Evolutionary conservation across 176 grass and related monocot genomes (phyloP), one percentile per base, ranked within the genome.

Genomic region (Cocos nucifera): DNA sequence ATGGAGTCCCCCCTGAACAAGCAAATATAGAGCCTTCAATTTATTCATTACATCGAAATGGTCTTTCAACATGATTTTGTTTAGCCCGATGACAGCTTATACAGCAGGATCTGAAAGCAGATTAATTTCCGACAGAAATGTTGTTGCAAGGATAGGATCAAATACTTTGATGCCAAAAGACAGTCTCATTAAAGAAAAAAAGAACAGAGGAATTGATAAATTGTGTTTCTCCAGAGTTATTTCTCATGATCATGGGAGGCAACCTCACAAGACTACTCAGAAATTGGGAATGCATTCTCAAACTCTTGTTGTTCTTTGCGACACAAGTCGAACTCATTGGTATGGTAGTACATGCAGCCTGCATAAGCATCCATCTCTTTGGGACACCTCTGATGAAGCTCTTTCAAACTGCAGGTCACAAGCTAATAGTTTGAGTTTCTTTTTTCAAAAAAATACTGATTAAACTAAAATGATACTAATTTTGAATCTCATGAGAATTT

Each of bases 161-260:
- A 39, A 39, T 39, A 70, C 75, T 77, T 51, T 75, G 76, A 77
- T 79, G 15, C 55, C 77, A 64, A 20, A 80, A 73, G 74, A 77
- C 55, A 62, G 78, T 53, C 50, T 71, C 59, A 39, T 23, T 53
- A 69, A 72, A 66, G 64, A 51, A 65, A 77, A 65, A 20, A 49
- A 66, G 74, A 81, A 73, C 67, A 93, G 32, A 61, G 80, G 66
- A 76, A 76, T 79, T 65, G 56, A 83, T 64, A 49, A 86, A 72
- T 30, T 74, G 29, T 66, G 63, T 82, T 77, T 79, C 57, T 77
- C 76, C 74, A 70, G 76, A 57, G 76, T 94, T 82, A 94, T 88
- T 94, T 69, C 64, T 15, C 51, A 83, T 68, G 69, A 69, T 50
- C 74, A 56, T 67, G 65, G 54, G 64, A 64, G 69, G 35, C 48